Evolutionary conservation across 148 eudicot species (phyloP), one percentile per base, ranked within the genome.

Genomic region (Amaranthus cruentus): DNA sequence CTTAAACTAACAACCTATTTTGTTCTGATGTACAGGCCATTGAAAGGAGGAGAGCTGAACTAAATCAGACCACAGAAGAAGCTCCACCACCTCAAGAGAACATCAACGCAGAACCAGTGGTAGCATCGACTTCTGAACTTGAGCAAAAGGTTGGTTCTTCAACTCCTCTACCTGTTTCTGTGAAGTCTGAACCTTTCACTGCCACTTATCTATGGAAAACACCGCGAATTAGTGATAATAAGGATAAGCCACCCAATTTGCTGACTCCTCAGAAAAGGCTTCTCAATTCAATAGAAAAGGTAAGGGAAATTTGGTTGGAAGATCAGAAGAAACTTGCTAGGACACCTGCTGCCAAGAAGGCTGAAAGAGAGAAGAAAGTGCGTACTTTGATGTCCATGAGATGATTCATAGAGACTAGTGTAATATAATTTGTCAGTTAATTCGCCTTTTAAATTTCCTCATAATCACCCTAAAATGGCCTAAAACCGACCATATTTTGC

Each of bases 271-370:
- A 78, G 44, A 78, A 75, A 54, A 74, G 66, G 59, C 87, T 84
- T 21, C 75, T 92, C 70, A 79, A 84, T 74, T 90, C 93, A 6
- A 91, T 95, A 48, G 94, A 95, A 47, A 79, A 78, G 15, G 97
- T 95, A 68, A 90, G 88, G 79, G 91, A 88, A 77, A 87, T 66
- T 10, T 89, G 90, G 77, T 72, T 79, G 81, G 91, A 90, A 55
- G 96, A 90, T 66, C 78, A 88, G 68, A 73, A 69, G 15, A 92
- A 84, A 62, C 66, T 83, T 64, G 80, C 87, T 84, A 79, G 80
- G 14, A 87, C 93, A 3, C 96, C 99, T 1, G 79, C 86, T 74
- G 94, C 94, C 4, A 92, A 85, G 84, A 92, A 72, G 73, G 91
- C 81, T 0, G 92, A 90, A 52, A 82, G 96, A 75, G 86, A 85